Evolutionary conservation across 805 yeast genomes (phyloP).

Genomic region (Pichia phayaonensis): DNA sequence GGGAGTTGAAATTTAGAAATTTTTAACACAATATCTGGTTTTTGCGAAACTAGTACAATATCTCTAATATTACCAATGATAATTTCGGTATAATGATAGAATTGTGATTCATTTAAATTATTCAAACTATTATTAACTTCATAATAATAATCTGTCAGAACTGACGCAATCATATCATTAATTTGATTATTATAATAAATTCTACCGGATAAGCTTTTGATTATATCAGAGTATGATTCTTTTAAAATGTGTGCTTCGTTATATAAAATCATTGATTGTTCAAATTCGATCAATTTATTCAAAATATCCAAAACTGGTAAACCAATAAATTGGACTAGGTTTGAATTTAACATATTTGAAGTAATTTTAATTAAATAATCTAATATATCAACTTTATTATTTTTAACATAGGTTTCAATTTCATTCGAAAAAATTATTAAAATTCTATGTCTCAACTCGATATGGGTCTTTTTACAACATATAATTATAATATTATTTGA

Average conservation of each 20-base stretch:
- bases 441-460: constrained; percentile 26
- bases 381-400: constrained; percentile 10
- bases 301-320: constrained; percentile 75
- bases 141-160: constrained; percentile 39
- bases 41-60: constrained; percentile 17
- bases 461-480: constrained; percentile 65
- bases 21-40: constrained; percentile 29
- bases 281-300: constrained; percentile 48
- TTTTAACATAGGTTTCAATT: constrained; percentile 29
- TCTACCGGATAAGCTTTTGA: constrained; percentile 67
- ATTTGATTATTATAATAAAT: constrained; percentile 83
- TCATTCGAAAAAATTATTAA: constrained; percentile 35
- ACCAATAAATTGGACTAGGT: constrained; percentile 76
- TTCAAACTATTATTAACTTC: constrained; percentile 17
- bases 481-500: constrained; percentile 49
- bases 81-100: constrained; percentile 15
- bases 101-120: constrained; percentile 8
- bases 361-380: constrained; percentile 20
- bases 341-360: constrained; percentile 54
- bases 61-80: constrained; percentile 22
- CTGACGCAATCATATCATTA: constrained; percentile 69
- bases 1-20: constrained; percentile 37
- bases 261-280: constrained; percentile 26
- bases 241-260: constrained; percentile 29
- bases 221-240: constrained; percentile 41